These are phyloP conservation scores for Phytomonas sp. DNA, from an alignment of 208 protist genomes.

Conservation along the genomic window DNA sequence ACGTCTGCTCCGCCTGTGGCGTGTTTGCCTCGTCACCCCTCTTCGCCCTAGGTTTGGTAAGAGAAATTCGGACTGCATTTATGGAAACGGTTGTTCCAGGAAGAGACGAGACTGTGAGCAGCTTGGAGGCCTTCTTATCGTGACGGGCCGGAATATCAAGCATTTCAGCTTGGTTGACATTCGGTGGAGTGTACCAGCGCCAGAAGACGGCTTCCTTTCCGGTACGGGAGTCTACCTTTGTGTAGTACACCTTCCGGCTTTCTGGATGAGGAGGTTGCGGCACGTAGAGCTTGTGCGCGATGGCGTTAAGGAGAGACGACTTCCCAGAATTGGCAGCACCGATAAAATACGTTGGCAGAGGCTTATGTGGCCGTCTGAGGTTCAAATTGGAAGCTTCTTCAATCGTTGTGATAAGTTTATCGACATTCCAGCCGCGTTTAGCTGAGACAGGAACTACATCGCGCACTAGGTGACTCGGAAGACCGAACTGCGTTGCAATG, in stretches of 20 bases:
- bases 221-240: slow-evolving; percentile 29
- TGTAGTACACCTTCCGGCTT: slow-evolving; percentile 86
- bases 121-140: slow-evolving; percentile 81
- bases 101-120: slow-evolving; percentile 84
- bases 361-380: slow-evolving; percentile 53
- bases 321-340: slow-evolving; percentile 88
- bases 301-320: slow-evolving; percentile 89
- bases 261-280: slow-evolving; percentile 81
- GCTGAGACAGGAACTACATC: slow-evolving; percentile 77
- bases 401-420: slow-evolving; percentile 54
- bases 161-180: slow-evolving; percentile 86
- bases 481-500: slow-evolving; percentile 71
- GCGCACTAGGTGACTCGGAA: slow-evolving; percentile 68
- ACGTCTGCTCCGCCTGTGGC: slow-evolving; percentile 19
- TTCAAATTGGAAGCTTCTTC: slow-evolving; percentile 79
- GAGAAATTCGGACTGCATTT: slow-evolving; percentile 66
- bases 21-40: slow-evolving; percentile 9
- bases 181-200: slow-evolving; percentile 86
- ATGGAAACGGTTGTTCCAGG: slow-evolving; percentile 84
- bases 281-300: slow-evolving; percentile 81
- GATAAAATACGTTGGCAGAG: slow-evolving; percentile 84
- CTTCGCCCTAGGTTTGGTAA: slow-evolving; percentile 14
- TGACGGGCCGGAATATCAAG: slow-evolving; percentile 77
- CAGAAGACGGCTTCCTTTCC: slow-evolving; percentile 73
- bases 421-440: slow-evolving; percentile 86